Percentiles rank a stretch among this genome's conserved stretches.
Conservation (phyloP, 169 alveolate species). For the Perkinsus chesapeaki region DNA sequence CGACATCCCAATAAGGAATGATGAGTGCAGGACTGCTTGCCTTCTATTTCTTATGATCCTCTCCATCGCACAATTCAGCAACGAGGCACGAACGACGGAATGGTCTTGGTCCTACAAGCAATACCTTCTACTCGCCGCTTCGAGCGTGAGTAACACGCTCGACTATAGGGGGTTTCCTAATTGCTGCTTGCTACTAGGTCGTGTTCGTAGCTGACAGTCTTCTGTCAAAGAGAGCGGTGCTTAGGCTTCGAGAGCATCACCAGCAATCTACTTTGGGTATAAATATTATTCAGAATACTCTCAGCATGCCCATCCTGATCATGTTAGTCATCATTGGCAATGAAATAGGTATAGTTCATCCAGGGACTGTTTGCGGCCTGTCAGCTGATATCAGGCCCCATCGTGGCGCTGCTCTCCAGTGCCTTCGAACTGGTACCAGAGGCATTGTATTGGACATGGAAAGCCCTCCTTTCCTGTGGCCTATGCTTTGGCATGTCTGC, state of each 20-base stretch:
- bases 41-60: neutral
- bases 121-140: neutral
- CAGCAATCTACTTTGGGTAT: neutral
- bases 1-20: neutral
- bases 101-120: neutral
- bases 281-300: neutral
- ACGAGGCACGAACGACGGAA: neutral
- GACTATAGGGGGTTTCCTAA: too few relatives aligned
- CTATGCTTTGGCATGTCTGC: neutral
- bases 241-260: neutral
- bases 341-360: neutral
- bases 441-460: neutral
- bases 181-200: too few relatives aligned
- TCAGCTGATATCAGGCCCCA: neutral
- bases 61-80: neutral
- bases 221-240: neutral
- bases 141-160: neutral
- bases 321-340: neutral
- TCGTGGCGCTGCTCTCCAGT: neutral
- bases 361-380: neutral
- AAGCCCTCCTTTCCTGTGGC: neutral
- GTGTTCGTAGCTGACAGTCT: neutral
- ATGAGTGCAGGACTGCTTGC: neutral
- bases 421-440: neutral
- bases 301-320: neutral